Base-by-base conservation (phyloP, 768 basidiomycete genomes). In the Leucocoprinus leucothites region DNA sequence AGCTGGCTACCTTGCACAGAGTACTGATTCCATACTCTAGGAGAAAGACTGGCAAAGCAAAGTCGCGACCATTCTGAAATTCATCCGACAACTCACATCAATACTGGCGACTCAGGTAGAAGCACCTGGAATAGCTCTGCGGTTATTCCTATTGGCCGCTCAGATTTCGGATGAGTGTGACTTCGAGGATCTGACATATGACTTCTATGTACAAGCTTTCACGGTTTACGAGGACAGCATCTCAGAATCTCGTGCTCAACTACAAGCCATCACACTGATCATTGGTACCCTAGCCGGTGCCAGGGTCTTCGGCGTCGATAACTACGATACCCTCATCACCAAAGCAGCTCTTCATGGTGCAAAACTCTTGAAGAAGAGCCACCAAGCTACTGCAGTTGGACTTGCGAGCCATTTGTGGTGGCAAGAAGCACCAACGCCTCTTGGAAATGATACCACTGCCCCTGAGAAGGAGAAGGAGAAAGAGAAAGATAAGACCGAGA, bases 401-500 rank as follows among this genome's bases (percentile, higher is more conserved):
- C 77, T 94, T 26, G 97, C 97, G 7, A 97, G 94, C 67, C 97
- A 99, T 72, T 73, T 99, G 61, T 99, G 96, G 96, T 99, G 95
- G 95, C 97, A 98, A 67, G 89, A 89, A 58, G 76, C 83, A 22
- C 69, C 78, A 1, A 60, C 72, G 19, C 59, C 71, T 52, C 3
- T 38, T 3, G 74, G 69, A 35, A 66, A 67, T 4, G 60, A 63
- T 14, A 79, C 77, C 21, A 73, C 67, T 35, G 64, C 60, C 16
- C 58, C 67, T 18, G 60, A 61, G 4, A 69, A 74, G 42, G 68
- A 69, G 54, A 59, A 69, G 53, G 59, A 67, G 41, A 59, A 66
- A 18, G 80, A 80, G 57, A 74, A 73, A 47, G 31, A 31, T 5
- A 31, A 31, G 31, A 11, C 6, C 31, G 58, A 31, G 31, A 31